Evolutionary conservation across 2,329 filamentous ascomycete species (phyloP), one percentile per base, ranked within the genome.

Genomic region (Exutisphaerella laricina): DNA sequence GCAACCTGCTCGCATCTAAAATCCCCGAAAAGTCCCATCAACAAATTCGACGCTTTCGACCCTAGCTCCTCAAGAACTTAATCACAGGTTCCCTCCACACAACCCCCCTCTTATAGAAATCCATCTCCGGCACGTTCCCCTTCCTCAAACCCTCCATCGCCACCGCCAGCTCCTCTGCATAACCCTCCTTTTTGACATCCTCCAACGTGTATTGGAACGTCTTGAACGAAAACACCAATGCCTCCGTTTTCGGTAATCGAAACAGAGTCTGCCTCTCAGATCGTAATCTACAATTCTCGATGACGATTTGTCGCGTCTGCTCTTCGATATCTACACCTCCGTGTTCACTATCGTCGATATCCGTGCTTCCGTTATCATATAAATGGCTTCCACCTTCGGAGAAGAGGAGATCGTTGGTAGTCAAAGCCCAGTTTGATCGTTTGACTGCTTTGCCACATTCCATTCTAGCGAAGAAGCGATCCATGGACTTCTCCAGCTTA

Each of bases 211-310:
- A 81, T 44, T 71, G 63, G 59, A 80, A 82, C 12, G 79, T 82
- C 60, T 81, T 79, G 58, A 82, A 77, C 0, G 67, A 70, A 62
- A 83, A 83, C 0, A 81, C 69, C 14, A 82, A 37, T 5, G 76
- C 77, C 39, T 67, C 66, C 0, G 69, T 74, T 35, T 62, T 50
- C 3, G 77, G 77, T 18, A 83, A 58, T 1, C 79, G 69, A 63
- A 81, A 77, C 23, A 84, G 59, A 1, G 76, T 79, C 65, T 83
- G 79, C 22, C 77, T 65, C 60, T 84, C 79, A 49, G 70, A 75
- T 3, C 79, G 66, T 16, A 83, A 41, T 18, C 65, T 53, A 23
- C 63, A 67, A 46, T 72, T 64, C 18, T 70, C 61, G 9, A 77
- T 47, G 1, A 57, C 45, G 25, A 64, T 56, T 1, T 52, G 46